Percentiles rank a stretch among this genome's conserved stretches.
Conservation (phyloP, 2,329 filamentous ascomycete genomes). For the Diaporthe ampelina region DNA sequence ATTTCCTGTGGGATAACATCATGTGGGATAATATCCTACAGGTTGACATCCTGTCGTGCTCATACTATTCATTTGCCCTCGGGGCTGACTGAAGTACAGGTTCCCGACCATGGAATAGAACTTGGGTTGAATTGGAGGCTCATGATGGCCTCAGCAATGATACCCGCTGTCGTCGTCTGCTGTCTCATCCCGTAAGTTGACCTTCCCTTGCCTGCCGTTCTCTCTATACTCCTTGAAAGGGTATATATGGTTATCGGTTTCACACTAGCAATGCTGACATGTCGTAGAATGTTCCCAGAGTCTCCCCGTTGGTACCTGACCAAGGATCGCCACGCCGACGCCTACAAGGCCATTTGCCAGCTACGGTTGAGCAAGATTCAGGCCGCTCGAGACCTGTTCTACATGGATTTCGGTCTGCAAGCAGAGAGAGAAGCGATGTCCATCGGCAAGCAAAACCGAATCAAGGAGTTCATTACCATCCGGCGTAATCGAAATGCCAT, state of each 20-base stretch:
- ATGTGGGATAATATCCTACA: no score
- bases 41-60: no score
- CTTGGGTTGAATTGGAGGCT: slow-evolving; percentile 75
- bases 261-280: not conserved
- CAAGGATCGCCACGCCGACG: slow-evolving; percentile 61
- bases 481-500: slow-evolving; percentile 74
- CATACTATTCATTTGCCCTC: not conserved
- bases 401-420: slow-evolving; percentile 70
- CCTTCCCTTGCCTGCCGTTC: no score
- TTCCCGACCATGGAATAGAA: slow-evolving; percentile 64
- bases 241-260: no score
- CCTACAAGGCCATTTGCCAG: slow-evolving; percentile 60
- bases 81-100: slow-evolving; percentile 20
- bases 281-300: slow-evolving; percentile 55
- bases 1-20: no score
- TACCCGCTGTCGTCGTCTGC: slow-evolving; percentile 71
- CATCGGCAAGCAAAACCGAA: slow-evolving; percentile 59
- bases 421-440: slow-evolving; percentile 66
- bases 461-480: slow-evolving; percentile 71
- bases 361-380: slow-evolving; percentile 67
- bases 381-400: slow-evolving; percentile 69
- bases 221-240: not conserved
- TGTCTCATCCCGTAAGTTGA: slow-evolving; percentile 60
- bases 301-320: slow-evolving; percentile 66
- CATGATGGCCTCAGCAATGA: slow-evolving; percentile 77